Evolutionary conservation across 225 moss, liverwort and hornwort genomes (phyloP).

Genomic region (Marchantia paleacea): DNA sequence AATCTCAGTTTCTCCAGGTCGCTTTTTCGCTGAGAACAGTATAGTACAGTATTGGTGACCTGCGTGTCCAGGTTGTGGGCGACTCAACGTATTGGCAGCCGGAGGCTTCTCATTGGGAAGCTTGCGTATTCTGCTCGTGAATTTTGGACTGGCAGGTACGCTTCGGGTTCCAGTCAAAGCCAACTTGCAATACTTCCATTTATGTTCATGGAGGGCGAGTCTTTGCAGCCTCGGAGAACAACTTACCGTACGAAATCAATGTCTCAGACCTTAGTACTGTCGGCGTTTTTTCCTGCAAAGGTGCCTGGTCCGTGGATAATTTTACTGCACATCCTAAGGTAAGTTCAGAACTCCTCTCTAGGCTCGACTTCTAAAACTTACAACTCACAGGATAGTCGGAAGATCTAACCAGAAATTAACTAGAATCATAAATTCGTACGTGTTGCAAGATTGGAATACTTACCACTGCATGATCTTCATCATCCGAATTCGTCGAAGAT

Average conservation of each 20-base stretch:
- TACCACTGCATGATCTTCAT: too few relatives aligned
- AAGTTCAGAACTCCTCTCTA: not conserved
- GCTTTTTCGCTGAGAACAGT: not conserved
- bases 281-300: not conserved
- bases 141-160: slow-evolving; percentile 10
- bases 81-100: not conserved
- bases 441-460: too few relatives aligned
- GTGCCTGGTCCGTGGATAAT: slow-evolving; percentile 15
- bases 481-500: too few relatives aligned
- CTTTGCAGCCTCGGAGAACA: slow-evolving; percentile 15
- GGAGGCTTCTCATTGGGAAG: too few relatives aligned
- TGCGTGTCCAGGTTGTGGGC: not conserved
- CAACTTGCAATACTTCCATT: slow-evolving; percentile 22
- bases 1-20: not conserved
- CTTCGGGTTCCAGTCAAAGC: slow-evolving; percentile 12
- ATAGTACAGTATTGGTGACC: not conserved
- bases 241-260: slow-evolving; percentile 24
- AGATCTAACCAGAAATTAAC: too few relatives aligned
- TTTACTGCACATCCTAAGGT: slow-evolving; percentile 31
- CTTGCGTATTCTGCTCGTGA: not conserved
- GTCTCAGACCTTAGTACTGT: slow-evolving; percentile 16
- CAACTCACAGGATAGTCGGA: too few relatives aligned
- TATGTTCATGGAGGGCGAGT: not conserved
- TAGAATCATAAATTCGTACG: too few relatives aligned
- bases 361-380: too few relatives aligned